Conservation (phyloP, 306 rosid species). For the Begonia fuchsioides region DNA sequence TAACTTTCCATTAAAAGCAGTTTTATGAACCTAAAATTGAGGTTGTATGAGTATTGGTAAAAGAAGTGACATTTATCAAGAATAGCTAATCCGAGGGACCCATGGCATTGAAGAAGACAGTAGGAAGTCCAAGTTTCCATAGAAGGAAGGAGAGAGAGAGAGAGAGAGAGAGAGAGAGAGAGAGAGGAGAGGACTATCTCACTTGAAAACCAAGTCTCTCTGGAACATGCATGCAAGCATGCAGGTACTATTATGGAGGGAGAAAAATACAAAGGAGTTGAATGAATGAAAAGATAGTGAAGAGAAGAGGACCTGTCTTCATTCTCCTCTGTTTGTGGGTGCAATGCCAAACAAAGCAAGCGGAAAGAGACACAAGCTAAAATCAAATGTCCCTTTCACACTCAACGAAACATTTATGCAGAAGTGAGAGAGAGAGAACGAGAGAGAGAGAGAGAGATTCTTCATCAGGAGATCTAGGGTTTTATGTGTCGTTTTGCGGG, state of each 20-base stretch:
- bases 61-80: too few species aligned
- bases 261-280: not conserved
- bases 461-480: not conserved
- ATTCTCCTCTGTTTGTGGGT: slow-evolving; percentile 65
- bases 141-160: not conserved
- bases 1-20: too few species aligned
- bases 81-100: too few species aligned
- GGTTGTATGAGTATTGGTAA: too few species aligned
- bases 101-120: too few species aligned
- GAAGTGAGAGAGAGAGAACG: not conserved
- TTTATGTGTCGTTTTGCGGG: slow-evolving; percentile 25
- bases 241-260: too few species aligned
- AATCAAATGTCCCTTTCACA: slow-evolving; percentile 57
- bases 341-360: slow-evolving; percentile 58
- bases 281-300: slow-evolving; percentile 38
- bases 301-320: slow-evolving; percentile 44
- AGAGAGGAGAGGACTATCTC: not conserved
- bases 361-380: slow-evolving; percentile 38
- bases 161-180: not conserved
- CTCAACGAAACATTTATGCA: slow-evolving; percentile 3
- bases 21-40: too few species aligned
- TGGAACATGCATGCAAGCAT: not conserved
- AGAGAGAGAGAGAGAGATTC: slow-evolving; percentile 3
- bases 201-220: not conserved
- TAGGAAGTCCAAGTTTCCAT: too few species aligned